Evolutionary conservation across 1,284 basidiomycete species (phyloP).

Genomic region (Ganoderma leucocontextum): DNA sequence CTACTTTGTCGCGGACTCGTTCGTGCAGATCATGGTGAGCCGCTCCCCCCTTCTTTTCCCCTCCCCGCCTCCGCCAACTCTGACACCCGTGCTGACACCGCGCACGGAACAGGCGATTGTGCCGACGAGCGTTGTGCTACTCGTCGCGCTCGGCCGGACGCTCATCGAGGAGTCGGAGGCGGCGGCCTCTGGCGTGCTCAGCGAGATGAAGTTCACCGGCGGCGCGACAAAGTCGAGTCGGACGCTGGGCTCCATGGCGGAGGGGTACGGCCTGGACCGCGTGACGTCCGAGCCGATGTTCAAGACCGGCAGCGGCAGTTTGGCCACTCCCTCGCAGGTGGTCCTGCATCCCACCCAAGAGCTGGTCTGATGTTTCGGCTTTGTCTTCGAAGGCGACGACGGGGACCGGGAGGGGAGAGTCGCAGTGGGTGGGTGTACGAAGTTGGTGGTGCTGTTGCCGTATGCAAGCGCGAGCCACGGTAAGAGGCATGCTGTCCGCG

Average conservation of each 20-base stretch:
- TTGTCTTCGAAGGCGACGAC: not conserved
- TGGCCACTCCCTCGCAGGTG: not conserved
- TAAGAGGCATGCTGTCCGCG: not conserved
- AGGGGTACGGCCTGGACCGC: not conserved
- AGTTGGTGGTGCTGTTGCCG: too few species aligned
- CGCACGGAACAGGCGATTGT: not conserved
- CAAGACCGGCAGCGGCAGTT: not conserved
- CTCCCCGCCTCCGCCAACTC: not conserved
- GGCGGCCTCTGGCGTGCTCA: not conserved
- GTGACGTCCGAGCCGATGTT: not conserved
- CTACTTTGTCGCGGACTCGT: conserved; percentile 15
- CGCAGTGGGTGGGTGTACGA: too few species aligned
- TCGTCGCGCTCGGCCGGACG: not conserved
- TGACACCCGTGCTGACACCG: not conserved
- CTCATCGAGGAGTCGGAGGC: not conserved
- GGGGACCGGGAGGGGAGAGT: not conserved
- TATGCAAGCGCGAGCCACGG: too few species aligned
- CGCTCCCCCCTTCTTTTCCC: too few species aligned
- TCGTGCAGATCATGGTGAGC: conserved; percentile 14
- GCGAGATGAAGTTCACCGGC: conserved; percentile 8
- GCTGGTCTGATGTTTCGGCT: not conserved
- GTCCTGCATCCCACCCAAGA: not conserved
- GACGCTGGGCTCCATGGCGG: not conserved
- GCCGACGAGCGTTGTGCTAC: not conserved
- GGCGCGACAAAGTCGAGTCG: not conserved